Evolutionary conservation across 371 early-diverging fungal genomes (phyloP).

Genomic region (Mucor circinelloides): DNA sequence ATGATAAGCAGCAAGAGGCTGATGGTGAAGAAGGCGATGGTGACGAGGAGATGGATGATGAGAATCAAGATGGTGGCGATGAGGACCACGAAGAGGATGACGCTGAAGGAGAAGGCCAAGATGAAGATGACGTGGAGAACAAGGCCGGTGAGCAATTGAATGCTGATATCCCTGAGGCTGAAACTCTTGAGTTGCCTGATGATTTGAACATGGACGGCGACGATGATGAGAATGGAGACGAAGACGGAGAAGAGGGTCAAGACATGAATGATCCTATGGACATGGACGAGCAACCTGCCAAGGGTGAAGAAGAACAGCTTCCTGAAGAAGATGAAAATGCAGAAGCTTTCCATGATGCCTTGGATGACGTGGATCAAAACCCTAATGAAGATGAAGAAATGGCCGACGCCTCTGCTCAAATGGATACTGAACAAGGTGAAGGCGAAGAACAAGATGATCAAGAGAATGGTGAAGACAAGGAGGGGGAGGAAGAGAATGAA

Average conservation of each 20-base stretch:
- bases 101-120: conserved; percentile 35
- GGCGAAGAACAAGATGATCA: conserved; percentile 43
- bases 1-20: conserved; percentile 35
- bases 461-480: conserved; percentile 44
- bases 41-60: conserved; percentile 45
- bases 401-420: conserved; percentile 30
- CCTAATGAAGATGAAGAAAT: conserved; percentile 37
- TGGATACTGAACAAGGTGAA: conserved; percentile 46
- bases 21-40: conserved; percentile 57
- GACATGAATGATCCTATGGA: conserved; percentile 51
- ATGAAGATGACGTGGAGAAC: conserved; percentile 48
- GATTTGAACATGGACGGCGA: conserved; percentile 65
- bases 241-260: conserved; percentile 34
- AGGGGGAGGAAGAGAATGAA: conserved; percentile 54
- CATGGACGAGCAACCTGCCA: conserved; percentile 37
- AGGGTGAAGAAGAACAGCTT: conserved; percentile 29
- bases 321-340: conserved; percentile 38
- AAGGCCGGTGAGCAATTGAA: conserved; percentile 59
- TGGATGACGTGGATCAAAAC: conserved; percentile 39
- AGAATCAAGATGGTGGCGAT: conserved; percentile 42
- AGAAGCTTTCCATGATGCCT: conserved; percentile 46
- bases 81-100: conserved; percentile 37
- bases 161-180: conserved; percentile 63
- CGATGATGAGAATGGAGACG: conserved; percentile 48
- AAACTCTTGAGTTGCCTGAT: conserved; percentile 65